These are phyloP conservation scores for Dothiorella sarmentorum DNA, from an alignment of 2,329 filamentous ascomycete genomes.

Conservation along the genomic window DNA sequence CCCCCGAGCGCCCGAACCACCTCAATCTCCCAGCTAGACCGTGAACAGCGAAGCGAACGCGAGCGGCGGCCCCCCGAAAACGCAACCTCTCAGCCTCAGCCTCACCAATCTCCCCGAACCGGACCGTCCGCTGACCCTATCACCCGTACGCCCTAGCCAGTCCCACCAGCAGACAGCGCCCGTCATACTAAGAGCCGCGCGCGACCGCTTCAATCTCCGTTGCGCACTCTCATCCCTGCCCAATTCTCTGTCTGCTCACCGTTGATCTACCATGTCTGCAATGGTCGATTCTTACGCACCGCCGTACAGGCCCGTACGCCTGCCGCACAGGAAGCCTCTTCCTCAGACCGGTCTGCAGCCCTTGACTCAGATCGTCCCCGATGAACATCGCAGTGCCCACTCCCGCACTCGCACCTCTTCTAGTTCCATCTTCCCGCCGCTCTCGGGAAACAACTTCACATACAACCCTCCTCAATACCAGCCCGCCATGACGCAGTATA, in stretches of 20 bases:
- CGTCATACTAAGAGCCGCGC: slow-evolving; percentile 15
- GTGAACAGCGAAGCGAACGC: slow-evolving; percentile 15
- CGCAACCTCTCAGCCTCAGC: slow-evolving; percentile 14
- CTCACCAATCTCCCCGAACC: slow-evolving; percentile 17
- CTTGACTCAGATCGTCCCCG: slow-evolving; percentile 24
- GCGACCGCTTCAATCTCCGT: slow-evolving; percentile 14
- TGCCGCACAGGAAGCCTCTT: slow-evolving; percentile 27
- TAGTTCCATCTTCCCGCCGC: slow-evolving; percentile 33
- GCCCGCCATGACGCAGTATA: slow-evolving; percentile 18
- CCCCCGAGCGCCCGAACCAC: slow-evolving; percentile 12
- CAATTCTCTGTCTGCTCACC: background rate
- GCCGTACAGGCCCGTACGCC: slow-evolving; percentile 17
- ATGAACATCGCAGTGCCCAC: slow-evolving; percentile 27
- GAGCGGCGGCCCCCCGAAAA: background rate
- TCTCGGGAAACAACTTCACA: slow-evolving; percentile 24
- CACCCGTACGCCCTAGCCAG: slow-evolving; percentile 5
- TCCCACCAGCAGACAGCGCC: slow-evolving; percentile 2
- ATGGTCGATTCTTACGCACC: slow-evolving; percentile 21
- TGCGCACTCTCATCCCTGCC: slow-evolving; percentile 12
- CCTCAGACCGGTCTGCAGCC: slow-evolving; percentile 19
- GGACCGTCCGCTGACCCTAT: slow-evolving; percentile 15
- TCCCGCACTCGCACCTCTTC: slow-evolving; percentile 37
- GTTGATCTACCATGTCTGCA: slow-evolving; percentile 19
- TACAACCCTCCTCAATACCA: slow-evolving; percentile 21
- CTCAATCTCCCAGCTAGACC: slow-evolving; percentile 9